Evolutionary conservation across 768 basidiomycete species (phyloP).

Genomic region (Pluteus cervinus): DNA sequence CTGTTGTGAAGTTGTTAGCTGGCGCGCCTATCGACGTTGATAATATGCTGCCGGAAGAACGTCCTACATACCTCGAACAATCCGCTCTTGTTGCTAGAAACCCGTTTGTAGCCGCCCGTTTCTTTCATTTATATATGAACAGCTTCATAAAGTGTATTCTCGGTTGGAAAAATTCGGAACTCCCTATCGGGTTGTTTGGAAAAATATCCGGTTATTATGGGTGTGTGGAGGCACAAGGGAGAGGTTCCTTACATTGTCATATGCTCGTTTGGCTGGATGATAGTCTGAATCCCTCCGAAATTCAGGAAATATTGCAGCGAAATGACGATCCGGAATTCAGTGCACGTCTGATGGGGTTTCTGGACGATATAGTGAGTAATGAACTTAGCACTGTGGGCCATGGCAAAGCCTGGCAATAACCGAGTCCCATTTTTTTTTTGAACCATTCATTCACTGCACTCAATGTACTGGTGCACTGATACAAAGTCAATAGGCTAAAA

Average conservation of each 20-base stretch:
- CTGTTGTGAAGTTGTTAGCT: slow-evolving; percentile 31
- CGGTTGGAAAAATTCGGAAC: slow-evolving; percentile 9
- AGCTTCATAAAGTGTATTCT: slow-evolving; percentile 25
- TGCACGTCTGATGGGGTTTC: too few species aligned
- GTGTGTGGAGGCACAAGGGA: slow-evolving; percentile 32
- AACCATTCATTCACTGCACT: too few species aligned
- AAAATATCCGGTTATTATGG: slow-evolving; percentile 30
- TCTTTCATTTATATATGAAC: slow-evolving; percentile 35
- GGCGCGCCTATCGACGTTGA: slow-evolving; percentile 31
- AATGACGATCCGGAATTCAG: slow-evolving; percentile 7
- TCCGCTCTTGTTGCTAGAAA: slow-evolving; percentile 29
- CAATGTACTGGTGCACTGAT: too few species aligned
- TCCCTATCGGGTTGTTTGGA: slow-evolving; percentile 26
- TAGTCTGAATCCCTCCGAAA: slow-evolving; percentile 22
- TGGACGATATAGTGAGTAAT: too few species aligned
- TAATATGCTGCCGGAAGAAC: slow-evolving; percentile 16
- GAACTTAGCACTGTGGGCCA: too few species aligned
- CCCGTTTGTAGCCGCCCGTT: slow-evolving; percentile 31
- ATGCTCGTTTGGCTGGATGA: slow-evolving; percentile 34
- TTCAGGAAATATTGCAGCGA: slow-evolving; percentile 8
- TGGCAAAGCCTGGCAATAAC: too few species aligned
- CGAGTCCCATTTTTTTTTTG: too few species aligned
- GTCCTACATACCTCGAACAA: slow-evolving; percentile 25
- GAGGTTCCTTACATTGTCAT: slow-evolving; percentile 34
- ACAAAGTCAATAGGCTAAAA: too few species aligned